These are phyloP conservation scores for Paramecium octaurelia DNA, from an alignment of 73 alveolate species.

Conservation along the genomic window DNA sequence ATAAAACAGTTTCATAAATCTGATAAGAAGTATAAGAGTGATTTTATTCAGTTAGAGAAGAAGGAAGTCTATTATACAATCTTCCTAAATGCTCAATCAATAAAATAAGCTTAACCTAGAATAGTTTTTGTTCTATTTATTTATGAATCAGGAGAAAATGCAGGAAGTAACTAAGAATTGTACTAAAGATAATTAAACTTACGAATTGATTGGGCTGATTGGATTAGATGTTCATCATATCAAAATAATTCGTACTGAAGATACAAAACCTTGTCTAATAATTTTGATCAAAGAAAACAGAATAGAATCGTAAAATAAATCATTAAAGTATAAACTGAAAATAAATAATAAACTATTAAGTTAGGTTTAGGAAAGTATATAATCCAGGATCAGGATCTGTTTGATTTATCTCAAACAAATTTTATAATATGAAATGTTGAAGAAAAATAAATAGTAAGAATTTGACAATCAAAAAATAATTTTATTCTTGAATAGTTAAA, in stretches of 20 bases:
- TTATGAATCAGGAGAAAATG: neutral
- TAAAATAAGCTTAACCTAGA: neutral
- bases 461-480: neutral
- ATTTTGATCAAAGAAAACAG: neutral
- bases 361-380: neutral
- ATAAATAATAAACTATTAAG: neutral
- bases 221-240: constrained; percentile 10
- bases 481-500: neutral
- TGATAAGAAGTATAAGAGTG: neutral
- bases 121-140: neutral
- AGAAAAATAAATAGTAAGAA: neutral
- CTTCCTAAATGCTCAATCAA: neutral
- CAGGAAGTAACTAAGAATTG: neutral
- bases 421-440: neutral
- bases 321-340: neutral
- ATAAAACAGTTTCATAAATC: neutral
- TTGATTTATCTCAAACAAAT: neutral
- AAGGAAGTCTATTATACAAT: neutral
- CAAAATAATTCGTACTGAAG: neutral
- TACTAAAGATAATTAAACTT: neutral
- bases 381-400: neutral
- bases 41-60: neutral
- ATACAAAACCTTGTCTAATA: neutral
- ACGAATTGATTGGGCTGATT: neutral
- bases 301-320: neutral